Percentiles rank a stretch among this genome's conserved stretches.
These are phyloP conservation scores for Hypholoma fasciculare DNA, from an alignment of 768 basidiomycete species.

Conservation along the genomic window DNA sequence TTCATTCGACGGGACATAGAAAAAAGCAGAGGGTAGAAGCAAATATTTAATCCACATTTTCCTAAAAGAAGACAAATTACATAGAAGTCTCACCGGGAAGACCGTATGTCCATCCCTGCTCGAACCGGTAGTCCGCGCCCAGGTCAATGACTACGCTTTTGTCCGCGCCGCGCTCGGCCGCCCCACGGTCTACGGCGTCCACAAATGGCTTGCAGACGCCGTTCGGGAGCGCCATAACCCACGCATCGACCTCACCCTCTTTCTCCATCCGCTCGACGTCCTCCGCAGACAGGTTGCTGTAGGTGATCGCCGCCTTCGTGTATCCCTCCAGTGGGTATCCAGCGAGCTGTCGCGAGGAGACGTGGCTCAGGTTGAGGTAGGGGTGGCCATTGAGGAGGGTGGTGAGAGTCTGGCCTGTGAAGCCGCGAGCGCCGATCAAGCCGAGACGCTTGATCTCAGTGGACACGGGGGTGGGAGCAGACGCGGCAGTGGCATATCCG, in stretches of 20 bases:
- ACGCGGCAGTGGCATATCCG: slow-evolving; percentile 80
- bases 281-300: slow-evolving; percentile 74
- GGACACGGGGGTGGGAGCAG: slow-evolving; percentile 35
- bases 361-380: slow-evolving; percentile 86
- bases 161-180: slow-evolving; percentile 51
- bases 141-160: slow-evolving; percentile 87
- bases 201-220: slow-evolving; percentile 96
- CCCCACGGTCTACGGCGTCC: slow-evolving; percentile 84
- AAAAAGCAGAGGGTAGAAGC: slow-evolving; percentile 28
- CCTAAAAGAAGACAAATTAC: slow-evolving; percentile 17
- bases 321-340: slow-evolving; percentile 82
- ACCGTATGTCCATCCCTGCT: slow-evolving; percentile 95
- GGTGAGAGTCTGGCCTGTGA: slow-evolving; percentile 91
- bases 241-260: slow-evolving; percentile 89
- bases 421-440: slow-evolving; percentile 94
- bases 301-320: slow-evolving; percentile 69
- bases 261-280: slow-evolving; percentile 91
- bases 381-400: slow-evolving; percentile 88
- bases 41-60: slow-evolving; percentile 22
- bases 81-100: slow-evolving; percentile 87
- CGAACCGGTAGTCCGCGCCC: slow-evolving; percentile 94
- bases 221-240: slow-evolving; percentile 99
- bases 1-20: slow-evolving; percentile 11
- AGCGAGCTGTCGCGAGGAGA: slow-evolving; percentile 93
- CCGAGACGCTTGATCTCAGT: slow-evolving; percentile 86